Evolutionary conservation across 768 basidiomycete species (phyloP).

Genomic region (Lactarius sanguifluus): DNA sequence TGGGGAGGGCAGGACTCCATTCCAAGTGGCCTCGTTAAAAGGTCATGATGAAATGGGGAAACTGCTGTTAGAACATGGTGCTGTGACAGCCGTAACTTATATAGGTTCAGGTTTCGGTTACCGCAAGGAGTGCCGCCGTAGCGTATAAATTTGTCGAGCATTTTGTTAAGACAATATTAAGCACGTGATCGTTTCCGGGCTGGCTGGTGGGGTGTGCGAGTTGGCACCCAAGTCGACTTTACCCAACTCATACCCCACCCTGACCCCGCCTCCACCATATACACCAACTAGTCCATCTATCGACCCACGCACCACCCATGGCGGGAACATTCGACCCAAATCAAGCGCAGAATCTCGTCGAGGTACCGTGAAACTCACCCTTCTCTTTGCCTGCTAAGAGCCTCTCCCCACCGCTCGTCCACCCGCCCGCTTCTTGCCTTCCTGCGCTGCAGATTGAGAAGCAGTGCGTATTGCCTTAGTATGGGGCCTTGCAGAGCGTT

Average conservation of each 20-base stretch:
- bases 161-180: not conserved
- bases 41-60: not conserved
- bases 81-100: too few relatives aligned
- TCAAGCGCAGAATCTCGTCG: conserved; percentile 86
- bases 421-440: not conserved
- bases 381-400: conserved; percentile 28
- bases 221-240: not conserved
- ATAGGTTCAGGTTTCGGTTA: too few relatives aligned
- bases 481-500: not conserved
- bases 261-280: not conserved
- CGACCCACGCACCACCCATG: conserved; percentile 1
- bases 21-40: not conserved
- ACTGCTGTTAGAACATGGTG: not conserved
- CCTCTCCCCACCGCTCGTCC: not conserved
- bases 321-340: conserved; percentile 72
- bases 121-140: too few relatives aligned
- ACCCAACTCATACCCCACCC: too few relatives aligned
- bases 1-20: not conserved
- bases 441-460: conserved; percentile 76
- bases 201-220: not conserved
- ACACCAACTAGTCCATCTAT: not conserved
- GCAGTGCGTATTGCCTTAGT: conserved; percentile 59
- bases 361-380: conserved; percentile 49
- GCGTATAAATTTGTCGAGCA: too few relatives aligned
- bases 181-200: not conserved